A percentile compares a stretch with the other conserved stretches of the same genome.
Evolutionary conservation across 306 rosid species (phyloP).

Genomic region (Begonia loranthoides): DNA sequence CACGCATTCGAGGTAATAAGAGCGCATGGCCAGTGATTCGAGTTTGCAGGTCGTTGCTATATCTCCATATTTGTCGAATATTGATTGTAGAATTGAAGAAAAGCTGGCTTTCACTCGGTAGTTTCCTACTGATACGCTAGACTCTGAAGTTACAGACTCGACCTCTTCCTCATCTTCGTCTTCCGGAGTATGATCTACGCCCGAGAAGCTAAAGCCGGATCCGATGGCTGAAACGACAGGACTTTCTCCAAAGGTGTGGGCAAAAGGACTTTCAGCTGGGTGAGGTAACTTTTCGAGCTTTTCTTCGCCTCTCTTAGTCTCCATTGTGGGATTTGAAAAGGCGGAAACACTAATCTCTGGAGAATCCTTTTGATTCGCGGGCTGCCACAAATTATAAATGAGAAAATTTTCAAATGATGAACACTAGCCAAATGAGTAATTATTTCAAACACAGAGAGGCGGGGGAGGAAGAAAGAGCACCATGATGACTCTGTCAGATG

Average conservation of each 20-base stretch:
- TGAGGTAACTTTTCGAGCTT: conserved; percentile 17
- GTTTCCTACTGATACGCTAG: conserved; percentile 48
- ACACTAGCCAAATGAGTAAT: conserved; percentile 1
- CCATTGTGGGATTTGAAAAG: conserved; percentile 1
- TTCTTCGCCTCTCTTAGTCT: conserved; percentile 7
- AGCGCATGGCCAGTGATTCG: conserved; percentile 65
- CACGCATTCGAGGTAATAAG: conserved; percentile 67
- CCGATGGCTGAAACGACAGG: conserved; percentile 16
- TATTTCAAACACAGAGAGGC: not conserved
- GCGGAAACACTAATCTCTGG: conserved; percentile 9
- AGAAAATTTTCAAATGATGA: too few species aligned
- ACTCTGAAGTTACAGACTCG: conserved; percentile 34
- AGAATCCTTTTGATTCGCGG: conserved; percentile 20
- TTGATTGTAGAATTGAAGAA: conserved; percentile 39
- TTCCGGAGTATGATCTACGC: conserved; percentile 17
- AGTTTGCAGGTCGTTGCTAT: conserved; percentile 57
- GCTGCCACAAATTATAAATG: conserved; percentile 27
- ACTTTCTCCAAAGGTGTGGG: conserved; percentile 15
- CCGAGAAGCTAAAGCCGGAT: conserved; percentile 39
- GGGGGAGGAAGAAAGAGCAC: conserved; percentile 14
- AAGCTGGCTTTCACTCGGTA: conserved; percentile 55
- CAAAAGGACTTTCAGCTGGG: too few species aligned
- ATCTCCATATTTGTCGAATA: conserved; percentile 65
- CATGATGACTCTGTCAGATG: conserved; percentile 23
- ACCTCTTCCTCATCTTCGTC: conserved; percentile 50